Base-by-base conservation (phyloP, 2,329 filamentous ascomycete genomes). In the Albophoma yamanashiensis region DNA sequence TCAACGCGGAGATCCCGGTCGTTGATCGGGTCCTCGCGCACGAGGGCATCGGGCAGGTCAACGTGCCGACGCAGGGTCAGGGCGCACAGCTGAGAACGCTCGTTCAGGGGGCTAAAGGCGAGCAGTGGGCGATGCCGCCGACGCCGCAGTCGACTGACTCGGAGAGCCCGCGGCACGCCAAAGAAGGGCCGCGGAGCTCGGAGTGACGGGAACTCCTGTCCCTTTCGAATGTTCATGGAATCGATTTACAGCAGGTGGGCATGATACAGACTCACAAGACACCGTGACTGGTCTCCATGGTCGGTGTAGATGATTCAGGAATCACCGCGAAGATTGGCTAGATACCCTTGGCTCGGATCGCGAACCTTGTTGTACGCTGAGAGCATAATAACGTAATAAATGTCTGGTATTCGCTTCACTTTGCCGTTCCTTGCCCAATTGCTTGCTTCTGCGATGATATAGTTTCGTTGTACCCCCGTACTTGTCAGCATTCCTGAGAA, bases 21-120 rank as follows among this genome's bases (percentile, higher is more conserved):
- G 25, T 57, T 11, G 59, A 60, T 7, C 31, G 39, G 12, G 53
- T 60, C 9, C 59, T 60, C 11, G 55, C 50, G 31, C 43, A 56
- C 14, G 55, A 60, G 50, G 59, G 59, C 34, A 45, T 60, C 27
- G 59, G 59, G 20, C 47, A 60, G 6, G 8, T 57, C 8, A 38
- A 45, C 25, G 20, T 58, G 1, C 38, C 38, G 2, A 2, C 14
- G 55, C 15, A 15, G 6, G 22, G 15, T 25, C 55, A 56, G 25
- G 27, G 47, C 47, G 17, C 31, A 38, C 7, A 1, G 20, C 52
- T 40, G 53, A 12, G 53, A 22, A 27, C 36, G 36, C n/a, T n/a
- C 12, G 20, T 22, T 2, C 34, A 9, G 17, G 25, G 55, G n/a
- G 38, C 20, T 25, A 25, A 6, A 8, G n/a, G 22, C 22, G 34